phyloP scores from a whole-genome alignment of 495 filamentous ascomycete genomes.

The Trypethelium eluteriae region DNA sequence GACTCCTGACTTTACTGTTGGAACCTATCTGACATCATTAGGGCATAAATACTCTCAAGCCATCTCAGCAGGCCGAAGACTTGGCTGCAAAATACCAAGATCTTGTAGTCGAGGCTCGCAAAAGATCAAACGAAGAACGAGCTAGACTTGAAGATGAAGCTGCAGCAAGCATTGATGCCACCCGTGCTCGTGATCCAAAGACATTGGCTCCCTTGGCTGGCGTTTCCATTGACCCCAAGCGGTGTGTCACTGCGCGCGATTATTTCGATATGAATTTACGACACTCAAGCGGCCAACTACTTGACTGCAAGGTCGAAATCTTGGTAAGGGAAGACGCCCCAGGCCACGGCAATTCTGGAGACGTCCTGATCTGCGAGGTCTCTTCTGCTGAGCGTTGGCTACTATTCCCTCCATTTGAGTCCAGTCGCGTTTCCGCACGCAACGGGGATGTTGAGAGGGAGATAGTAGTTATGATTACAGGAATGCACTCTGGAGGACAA shows the following conservation, averaged over 20 bases:
- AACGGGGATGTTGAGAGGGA: conserved; percentile 61
- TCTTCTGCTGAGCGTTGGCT: conserved; percentile 71
- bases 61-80: conserved; percentile 51
- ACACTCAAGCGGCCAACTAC: conserved; percentile 81
- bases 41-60: conserved; percentile 46
- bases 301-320: conserved; percentile 84
- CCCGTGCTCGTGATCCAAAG: conserved; percentile 65
- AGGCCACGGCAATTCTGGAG: conserved; percentile 53
- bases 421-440: conserved; percentile 66
- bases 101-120: conserved; percentile 69
- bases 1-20: not conserved
- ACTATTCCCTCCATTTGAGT: conserved; percentile 75
- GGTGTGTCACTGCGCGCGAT: conserved; percentile 79
- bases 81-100: conserved; percentile 54
- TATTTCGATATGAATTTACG: conserved; percentile 75
- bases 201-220: conserved; percentile 62
- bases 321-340: conserved; percentile 70
- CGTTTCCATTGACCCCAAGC: conserved; percentile 61
- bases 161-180: conserved; percentile 73
- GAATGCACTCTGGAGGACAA: conserved; percentile 42
- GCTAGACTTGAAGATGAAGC: conserved; percentile 86
- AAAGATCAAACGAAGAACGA: conserved; percentile 73
- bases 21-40: conserved; percentile 28
- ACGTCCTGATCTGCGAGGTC: conserved; percentile 85
- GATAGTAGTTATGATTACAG: conserved; percentile 78